These are phyloP conservation scores for Metarhizium brunneum DNA, from an alignment of 2,329 filamentous ascomycete genomes.

Conservation along the genomic window DNA sequence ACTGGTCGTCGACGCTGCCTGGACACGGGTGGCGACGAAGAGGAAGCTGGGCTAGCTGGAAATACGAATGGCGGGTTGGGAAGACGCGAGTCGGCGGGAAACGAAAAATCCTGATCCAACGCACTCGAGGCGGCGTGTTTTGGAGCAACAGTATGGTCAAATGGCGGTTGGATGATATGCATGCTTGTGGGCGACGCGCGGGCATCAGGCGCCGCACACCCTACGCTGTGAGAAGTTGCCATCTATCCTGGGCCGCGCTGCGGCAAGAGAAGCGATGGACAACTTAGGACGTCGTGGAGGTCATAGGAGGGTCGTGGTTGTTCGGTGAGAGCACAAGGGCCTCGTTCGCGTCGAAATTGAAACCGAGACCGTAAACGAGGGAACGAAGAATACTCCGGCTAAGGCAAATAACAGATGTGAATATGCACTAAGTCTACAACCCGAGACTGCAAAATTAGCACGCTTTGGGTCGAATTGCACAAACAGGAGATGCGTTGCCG, in stretches of 20 bases:
- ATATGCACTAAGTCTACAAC: background rate
- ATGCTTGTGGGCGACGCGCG: background rate
- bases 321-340: background rate
- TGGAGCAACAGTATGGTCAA: conserved; percentile 1
- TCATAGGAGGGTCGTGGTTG: conserved; percentile 26
- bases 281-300: conserved; percentile 24
- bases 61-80: conserved; percentile 60
- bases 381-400: background rate
- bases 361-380: background rate
- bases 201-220: conserved; percentile 21
- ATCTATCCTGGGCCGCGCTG: conserved; percentile 37
- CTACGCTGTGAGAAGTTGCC: conserved; percentile 31
- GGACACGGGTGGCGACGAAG: conserved; percentile 37
- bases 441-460: background rate
- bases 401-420: background rate
- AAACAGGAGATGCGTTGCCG: background rate
- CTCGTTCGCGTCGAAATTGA: background rate
- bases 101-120: background rate
- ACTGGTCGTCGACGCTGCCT: conserved; percentile 42
- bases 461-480: background rate
- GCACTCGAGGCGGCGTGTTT: background rate
- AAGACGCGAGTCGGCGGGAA: conserved; percentile 24
- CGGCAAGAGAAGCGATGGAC: conserved; percentile 36
- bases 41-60: conserved; percentile 36
- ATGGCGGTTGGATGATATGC: conserved; percentile 11